Conservation (phyloP, 305 asterid genomes). For the Fraxinus greggii region DNA sequence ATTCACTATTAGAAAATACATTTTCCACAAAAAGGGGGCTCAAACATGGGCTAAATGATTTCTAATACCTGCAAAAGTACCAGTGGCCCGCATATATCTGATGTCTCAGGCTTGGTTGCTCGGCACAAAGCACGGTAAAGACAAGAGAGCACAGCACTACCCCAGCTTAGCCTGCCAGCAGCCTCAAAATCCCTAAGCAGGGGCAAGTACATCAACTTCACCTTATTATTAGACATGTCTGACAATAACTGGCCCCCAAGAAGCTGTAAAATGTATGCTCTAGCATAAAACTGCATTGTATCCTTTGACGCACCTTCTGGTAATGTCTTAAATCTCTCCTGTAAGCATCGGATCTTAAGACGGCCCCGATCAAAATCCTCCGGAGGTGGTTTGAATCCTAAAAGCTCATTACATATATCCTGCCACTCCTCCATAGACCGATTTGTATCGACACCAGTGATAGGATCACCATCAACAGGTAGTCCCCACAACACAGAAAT, state of each 20-base stretch:
- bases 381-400: slow-evolving; percentile 71
- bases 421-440: slow-evolving; percentile 80
- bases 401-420: slow-evolving; percentile 61
- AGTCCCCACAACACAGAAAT: slow-evolving; percentile 78
- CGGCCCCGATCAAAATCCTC: slow-evolving; percentile 77
- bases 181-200: slow-evolving; percentile 62
- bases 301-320: slow-evolving; percentile 66
- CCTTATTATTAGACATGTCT: slow-evolving; percentile 67
- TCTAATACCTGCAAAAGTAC: slow-evolving; percentile 61
- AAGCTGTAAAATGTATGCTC: slow-evolving; percentile 70
- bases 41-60: background rate
- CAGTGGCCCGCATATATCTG: slow-evolving; percentile 73
- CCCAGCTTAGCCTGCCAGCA: slow-evolving; percentile 70
- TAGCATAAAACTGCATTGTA: slow-evolving; percentile 52
- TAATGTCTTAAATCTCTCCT: slow-evolving; percentile 62
- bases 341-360: slow-evolving; percentile 66
- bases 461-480: slow-evolving; percentile 74
- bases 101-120: slow-evolving; percentile 60
- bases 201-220: slow-evolving; percentile 66
- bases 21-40: background rate
- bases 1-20: background rate
- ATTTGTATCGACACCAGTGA: slow-evolving; percentile 69
- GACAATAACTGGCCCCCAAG: slow-evolving; percentile 64
- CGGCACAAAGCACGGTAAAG: slow-evolving; percentile 67
- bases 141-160: slow-evolving; percentile 64